Conservation (phyloP, 2,329 filamentous ascomycete genomes). For the Tolypocladium ophioglossoides region DNA sequence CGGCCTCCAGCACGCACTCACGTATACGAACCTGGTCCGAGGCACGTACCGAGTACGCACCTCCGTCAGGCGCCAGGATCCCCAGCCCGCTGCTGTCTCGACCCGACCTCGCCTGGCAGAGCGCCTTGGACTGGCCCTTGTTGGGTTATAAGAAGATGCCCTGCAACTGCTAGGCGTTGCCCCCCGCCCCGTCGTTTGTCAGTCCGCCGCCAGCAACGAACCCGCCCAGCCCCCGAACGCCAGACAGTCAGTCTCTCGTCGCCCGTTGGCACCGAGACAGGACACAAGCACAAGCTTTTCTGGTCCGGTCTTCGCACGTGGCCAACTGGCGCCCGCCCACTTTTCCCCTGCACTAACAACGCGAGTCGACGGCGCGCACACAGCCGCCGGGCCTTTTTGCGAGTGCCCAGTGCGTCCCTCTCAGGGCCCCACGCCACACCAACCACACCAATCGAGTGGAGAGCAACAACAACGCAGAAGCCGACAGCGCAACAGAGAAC, state of each 20-base stretch:
- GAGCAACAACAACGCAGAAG: background rate
- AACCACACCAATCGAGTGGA: background rate
- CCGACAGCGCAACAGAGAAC: too few relatives aligned
- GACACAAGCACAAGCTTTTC: too few relatives aligned
- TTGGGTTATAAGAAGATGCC: background rate
- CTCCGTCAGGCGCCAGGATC: background rate
- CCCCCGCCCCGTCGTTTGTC: background rate
- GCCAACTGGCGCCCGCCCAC: too few relatives aligned
- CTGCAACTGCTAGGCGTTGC: background rate
- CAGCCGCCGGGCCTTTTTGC: background rate
- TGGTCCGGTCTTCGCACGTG: too few relatives aligned
- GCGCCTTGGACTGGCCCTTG: too few relatives aligned
- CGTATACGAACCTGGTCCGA: background rate
- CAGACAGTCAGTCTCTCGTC: too few relatives aligned
- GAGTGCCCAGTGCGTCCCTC: background rate
- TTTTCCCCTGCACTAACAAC: background rate
- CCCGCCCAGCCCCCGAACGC: too few relatives aligned
- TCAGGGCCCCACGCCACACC: background rate
- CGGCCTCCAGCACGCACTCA: background rate
- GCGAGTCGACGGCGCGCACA: too few relatives aligned
- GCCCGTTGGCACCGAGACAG: too few relatives aligned
- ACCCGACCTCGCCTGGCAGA: background rate
- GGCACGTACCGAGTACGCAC: background rate
- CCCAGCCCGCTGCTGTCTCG: background rate
- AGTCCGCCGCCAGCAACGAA: too few relatives aligned